Evolutionary conservation across 2,329 filamentous ascomycete genomes (phyloP).

Genomic region (Verticillium nubilum): DNA sequence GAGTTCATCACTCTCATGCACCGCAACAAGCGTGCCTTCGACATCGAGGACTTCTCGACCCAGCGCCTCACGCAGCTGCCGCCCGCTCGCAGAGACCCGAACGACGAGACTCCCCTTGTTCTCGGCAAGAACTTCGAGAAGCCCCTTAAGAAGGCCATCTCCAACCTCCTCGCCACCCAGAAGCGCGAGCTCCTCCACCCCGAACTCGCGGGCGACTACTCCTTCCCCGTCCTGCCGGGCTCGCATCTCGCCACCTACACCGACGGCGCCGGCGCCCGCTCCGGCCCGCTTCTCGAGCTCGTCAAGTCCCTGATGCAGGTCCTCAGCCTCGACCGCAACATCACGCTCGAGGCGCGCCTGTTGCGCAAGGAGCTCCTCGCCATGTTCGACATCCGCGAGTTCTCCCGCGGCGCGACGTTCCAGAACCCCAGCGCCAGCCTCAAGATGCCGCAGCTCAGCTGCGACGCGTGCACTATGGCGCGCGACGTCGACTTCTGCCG

Average conservation of each 20-base stretch:
- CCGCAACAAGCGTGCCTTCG: constrained; percentile 64
- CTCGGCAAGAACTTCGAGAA: constrained; percentile 82
- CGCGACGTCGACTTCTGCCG: constrained; percentile 89
- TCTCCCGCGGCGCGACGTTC: constrained; percentile 82
- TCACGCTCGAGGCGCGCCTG: constrained; percentile 79
- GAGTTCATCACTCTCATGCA: constrained; percentile 97
- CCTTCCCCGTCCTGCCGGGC: constrained; percentile 75
- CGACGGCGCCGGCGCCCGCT: constrained; percentile 16
- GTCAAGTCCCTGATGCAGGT: constrained; percentile 94
- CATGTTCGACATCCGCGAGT: constrained; percentile 92
- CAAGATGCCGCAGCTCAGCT: constrained; percentile 70
- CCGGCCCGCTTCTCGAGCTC: constrained; percentile 79
- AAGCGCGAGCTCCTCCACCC: constrained; percentile 85
- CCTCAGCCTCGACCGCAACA: constrained; percentile 82
- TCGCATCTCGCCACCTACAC: constrained; percentile 51
- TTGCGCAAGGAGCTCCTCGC: constrained; percentile 84
- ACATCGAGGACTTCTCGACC: constrained; percentile 43
- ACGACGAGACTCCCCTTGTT: constrained; percentile 58
- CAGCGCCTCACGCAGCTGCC: constrained; percentile 55
- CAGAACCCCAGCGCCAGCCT: constrained; percentile 76
- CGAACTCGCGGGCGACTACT: constrained; percentile 80
- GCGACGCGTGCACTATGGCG: constrained; percentile 83
- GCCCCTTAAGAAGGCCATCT: constrained; percentile 84
- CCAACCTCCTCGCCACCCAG: constrained; percentile 74
- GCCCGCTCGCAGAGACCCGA: constrained; percentile 49